Percentiles rank a stretch among this genome's conserved stretches.
Conservation (phyloP, 306 rosid species). For the Rosa persica region DNA sequence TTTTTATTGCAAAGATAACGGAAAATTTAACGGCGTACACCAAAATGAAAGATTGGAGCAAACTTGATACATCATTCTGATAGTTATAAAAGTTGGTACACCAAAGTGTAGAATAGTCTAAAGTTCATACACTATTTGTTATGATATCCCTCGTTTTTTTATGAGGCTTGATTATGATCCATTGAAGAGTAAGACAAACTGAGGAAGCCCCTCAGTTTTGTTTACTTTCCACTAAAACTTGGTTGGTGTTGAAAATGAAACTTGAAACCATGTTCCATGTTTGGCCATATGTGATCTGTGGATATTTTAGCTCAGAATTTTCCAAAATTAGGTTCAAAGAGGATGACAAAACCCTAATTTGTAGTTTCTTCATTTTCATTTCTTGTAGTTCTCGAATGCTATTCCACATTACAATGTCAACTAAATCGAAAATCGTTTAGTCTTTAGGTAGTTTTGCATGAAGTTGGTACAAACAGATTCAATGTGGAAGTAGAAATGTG, state of each 20-base stretch:
- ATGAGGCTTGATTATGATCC: background rate
- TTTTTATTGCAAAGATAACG: no score
- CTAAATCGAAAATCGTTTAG: background rate
- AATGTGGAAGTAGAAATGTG: background rate
- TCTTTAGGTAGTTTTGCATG: background rate
- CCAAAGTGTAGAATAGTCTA: no score
- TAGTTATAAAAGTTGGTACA: no score
- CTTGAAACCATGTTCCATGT: background rate
- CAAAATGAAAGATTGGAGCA: no score
- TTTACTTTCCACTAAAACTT: background rate
- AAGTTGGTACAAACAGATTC: background rate
- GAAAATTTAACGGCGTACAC: no score
- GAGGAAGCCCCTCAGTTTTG: background rate
- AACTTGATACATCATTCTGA: no score
- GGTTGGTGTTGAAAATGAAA: background rate
- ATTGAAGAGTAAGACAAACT: slow-evolving; percentile 1
- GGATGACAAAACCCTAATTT: background rate
- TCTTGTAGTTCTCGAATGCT: no score
- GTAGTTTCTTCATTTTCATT: background rate
- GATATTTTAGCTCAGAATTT: background rate
- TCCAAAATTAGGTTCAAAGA: background rate
- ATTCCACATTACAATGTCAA: background rate
- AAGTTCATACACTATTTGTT: no score
- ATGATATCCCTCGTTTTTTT: no score
- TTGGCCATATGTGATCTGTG: background rate